These are phyloP conservation scores for Podospora sp. DNA, from an alignment of 495 filamentous ascomycete genomes.

Conservation along the genomic window DNA sequence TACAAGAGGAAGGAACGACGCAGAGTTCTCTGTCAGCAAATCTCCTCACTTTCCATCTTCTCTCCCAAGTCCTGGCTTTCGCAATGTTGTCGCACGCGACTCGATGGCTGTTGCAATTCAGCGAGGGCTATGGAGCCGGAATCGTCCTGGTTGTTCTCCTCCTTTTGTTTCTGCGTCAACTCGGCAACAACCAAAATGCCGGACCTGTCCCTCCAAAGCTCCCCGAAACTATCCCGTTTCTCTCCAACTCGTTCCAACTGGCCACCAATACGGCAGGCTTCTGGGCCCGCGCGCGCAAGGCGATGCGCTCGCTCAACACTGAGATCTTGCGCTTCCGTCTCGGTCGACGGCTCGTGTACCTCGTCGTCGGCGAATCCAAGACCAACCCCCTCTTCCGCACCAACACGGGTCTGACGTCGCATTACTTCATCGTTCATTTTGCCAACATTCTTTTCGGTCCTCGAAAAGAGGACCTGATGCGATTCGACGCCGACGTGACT, in stretches of 20 bases:
- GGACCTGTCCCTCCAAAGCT: neutral
- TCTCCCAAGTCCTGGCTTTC: too few species aligned
- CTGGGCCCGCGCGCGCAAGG: slow-evolving; percentile 10
- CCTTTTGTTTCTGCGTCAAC: neutral
- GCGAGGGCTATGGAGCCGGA: too few species aligned
- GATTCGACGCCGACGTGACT: neutral
- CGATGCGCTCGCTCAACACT: slow-evolving; percentile 13
- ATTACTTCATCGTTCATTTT: neutral
- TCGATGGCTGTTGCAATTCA: too few species aligned
- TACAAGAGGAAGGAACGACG: too few species aligned
- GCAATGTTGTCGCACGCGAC: too few species aligned
- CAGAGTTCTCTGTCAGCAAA: too few species aligned
- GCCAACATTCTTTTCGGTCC: slow-evolving; percentile 8
- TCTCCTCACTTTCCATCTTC: too few species aligned
- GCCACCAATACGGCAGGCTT: neutral
- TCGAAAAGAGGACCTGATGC: neutral
- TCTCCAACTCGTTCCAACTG: neutral
- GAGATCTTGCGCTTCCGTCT: slow-evolving; percentile 14
- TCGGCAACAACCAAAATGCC: neutral
- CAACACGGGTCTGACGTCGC: slow-evolving; percentile 6
- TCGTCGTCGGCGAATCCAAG: slow-evolving; percentile 7
- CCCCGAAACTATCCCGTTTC: neutral
- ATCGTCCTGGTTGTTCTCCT: neutral
- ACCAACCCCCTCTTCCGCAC: slow-evolving; percentile 15
- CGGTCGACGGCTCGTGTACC: slow-evolving; percentile 1